Conservation (phyloP, 1,284 basidiomycete genomes). For the Neonothopanus nambi region DNA sequence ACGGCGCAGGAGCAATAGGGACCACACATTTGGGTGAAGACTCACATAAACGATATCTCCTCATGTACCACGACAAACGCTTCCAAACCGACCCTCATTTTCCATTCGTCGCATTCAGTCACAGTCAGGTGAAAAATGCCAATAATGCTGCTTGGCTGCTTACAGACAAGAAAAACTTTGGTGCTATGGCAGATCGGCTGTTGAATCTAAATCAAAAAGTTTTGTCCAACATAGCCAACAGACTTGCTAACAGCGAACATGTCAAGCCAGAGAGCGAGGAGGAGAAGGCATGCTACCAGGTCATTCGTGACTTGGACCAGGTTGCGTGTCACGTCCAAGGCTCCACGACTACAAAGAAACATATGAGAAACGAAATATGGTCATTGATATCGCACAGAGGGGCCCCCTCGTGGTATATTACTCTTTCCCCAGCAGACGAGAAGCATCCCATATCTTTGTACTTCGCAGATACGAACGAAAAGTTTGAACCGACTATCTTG, state of each 20-base stretch:
- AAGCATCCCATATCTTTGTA: conserved; percentile 28
- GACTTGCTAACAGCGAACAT: conserved; percentile 25
- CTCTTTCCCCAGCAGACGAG: conserved; percentile 25
- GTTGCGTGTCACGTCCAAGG: conserved; percentile 32
- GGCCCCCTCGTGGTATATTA: conserved; percentile 30
- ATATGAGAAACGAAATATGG: conserved; percentile 39
- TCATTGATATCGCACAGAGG: conserved; percentile 30
- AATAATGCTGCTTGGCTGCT: conserved; percentile 32
- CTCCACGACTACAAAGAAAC: conserved; percentile 33
- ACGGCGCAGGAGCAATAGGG: conserved; percentile 33
- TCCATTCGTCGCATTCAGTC: conserved; percentile 30
- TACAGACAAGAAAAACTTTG: conserved; percentile 27
- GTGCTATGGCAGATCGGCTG: conserved; percentile 26
- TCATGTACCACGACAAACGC: conserved; percentile 32
- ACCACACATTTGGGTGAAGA: conserved; percentile 9
- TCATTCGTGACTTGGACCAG: conserved; percentile 36
- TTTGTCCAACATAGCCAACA: conserved; percentile 23
- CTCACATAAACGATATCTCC: conserved; percentile 23
- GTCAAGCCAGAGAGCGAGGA: conserved; percentile 29
- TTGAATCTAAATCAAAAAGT: conserved; percentile 25
- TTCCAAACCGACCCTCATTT: conserved; percentile 30
- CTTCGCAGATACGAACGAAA: conserved; percentile 21
- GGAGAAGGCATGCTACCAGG: conserved; percentile 35
- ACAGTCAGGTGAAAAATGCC: conserved; percentile 28
- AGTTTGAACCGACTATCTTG: conserved; percentile 2